phyloP scores from a whole-genome alignment of 306 rosid genomes.

The Cucurbita maxima region DNA sequence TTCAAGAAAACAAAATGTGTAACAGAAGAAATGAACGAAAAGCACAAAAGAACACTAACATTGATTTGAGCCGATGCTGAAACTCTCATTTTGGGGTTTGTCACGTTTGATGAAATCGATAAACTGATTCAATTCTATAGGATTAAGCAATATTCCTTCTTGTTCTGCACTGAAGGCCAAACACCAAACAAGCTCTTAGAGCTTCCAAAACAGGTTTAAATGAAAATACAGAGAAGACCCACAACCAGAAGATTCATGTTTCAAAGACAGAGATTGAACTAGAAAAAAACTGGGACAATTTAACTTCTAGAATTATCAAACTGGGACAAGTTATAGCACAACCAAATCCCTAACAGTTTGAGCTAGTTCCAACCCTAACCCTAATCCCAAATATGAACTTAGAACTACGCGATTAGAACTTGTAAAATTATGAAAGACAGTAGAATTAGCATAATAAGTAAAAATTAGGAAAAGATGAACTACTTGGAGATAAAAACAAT shows the following conservation, averaged over 20 bases:
- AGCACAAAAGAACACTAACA: conserved; percentile 20
- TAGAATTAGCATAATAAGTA: neutral
- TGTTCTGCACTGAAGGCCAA: conserved; percentile 43
- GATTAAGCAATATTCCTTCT: conserved; percentile 40
- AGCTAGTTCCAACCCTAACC: neutral
- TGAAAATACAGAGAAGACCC: neutral
- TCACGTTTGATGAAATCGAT: conserved; percentile 33
- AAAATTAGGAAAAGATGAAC: neutral
- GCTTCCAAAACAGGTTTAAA: conserved; percentile 11
- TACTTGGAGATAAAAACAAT: neutral
- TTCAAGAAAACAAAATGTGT: neutral
- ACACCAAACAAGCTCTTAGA: conserved; percentile 12
- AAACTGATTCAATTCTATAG: conserved; percentile 32
- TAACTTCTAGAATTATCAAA: neutral
- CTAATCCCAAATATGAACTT: neutral
- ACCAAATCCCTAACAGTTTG: neutral
- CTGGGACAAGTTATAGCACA: neutral
- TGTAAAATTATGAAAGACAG: neutral
- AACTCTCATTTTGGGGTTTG: conserved; percentile 39
- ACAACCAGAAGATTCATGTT: neutral
- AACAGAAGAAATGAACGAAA: neutral
- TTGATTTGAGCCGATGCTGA: conserved; percentile 37
- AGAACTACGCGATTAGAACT: neutral
- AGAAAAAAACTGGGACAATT: neutral
- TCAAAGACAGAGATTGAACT: neutral